Base-by-base conservation (phyloP, 2,329 filamentous ascomycete species). In the Aspergillus floridensis region DNA sequence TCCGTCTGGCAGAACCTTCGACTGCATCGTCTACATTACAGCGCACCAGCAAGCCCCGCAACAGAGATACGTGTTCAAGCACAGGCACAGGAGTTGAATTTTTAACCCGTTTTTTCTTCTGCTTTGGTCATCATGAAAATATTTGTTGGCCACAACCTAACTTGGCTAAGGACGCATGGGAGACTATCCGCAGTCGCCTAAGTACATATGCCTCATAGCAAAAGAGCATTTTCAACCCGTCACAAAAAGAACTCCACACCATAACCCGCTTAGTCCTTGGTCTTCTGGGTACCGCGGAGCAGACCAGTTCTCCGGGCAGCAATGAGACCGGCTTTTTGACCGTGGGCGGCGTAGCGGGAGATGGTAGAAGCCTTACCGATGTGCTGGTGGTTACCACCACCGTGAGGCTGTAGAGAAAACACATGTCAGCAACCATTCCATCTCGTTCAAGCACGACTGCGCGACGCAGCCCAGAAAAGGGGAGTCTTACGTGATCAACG, bases 301-400 rank as follows among this genome's bases (percentile, higher is more conserved):
- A 99, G 88, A 97, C 95, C 95, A 82, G 95, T 99, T 88, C 96
- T 91, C 83, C 95, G 88, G 83, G 95, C 95, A 82, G 95, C 95
- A 85, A 99, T 99, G 80, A 99, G 93, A 97, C 95, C 95, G 77
- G 95, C 95, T 88, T 99, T 99, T 86, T 99, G 95, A 90, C 95
- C 95, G 83, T 92, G 89, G 81, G 89, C 90, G 76, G 95, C 95
- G 85, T 96, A 96, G 82, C 95, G 89, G 74, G 92, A 96, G 84
- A 99, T 99, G 80, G 95, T 99, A 72, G 95, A 99, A 76, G 95
- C 95, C 86, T 99, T 98, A 90, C 95, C 93, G 79, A 97, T 97
- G 84, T 99, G 95, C 87, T 99, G 95, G 84, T 99, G 95, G 89
- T 99, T 98, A 96, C 95, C 93, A 91, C 89, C 90, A 91, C 91